Percentiles rank a stretch among this genome's conserved stretches.
Conservation (phyloP, 2,329 filamentous ascomycete genomes). For the Trichocomaceae sp. region DNA sequence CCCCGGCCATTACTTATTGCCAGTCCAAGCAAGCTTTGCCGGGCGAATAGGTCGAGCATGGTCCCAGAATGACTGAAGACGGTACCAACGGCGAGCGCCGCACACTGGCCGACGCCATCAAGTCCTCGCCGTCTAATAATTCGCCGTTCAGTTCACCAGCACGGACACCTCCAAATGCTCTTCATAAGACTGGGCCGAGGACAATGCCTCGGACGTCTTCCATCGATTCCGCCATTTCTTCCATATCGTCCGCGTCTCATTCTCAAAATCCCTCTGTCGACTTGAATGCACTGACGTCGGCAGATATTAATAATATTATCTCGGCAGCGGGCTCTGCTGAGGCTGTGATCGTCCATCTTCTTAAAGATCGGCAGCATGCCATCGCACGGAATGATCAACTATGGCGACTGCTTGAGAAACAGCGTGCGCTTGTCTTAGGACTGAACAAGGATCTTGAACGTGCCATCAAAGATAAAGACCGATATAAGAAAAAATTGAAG, state of each 20-base stretch:
- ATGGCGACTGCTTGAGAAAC: conserved; percentile 95
- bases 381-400: conserved; percentile 85
- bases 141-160: conserved; percentile 22
- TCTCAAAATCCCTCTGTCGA: conserved; percentile 56
- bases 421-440: conserved; percentile 85
- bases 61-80: conserved; percentile 20
- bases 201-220: conserved; percentile 67
- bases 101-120: conserved; percentile 24
- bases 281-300: conserved; percentile 49
- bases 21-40: not conserved
- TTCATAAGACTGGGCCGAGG: conserved; percentile 28
- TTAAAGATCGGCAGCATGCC: conserved; percentile 86
- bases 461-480: conserved; percentile 87
- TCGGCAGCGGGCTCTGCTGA: conserved; percentile 82
- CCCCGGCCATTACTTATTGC: not conserved
- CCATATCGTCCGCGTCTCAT: conserved; percentile 56
- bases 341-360: conserved; percentile 75
- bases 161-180: conserved; percentile 25
- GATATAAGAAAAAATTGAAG: conserved; percentile 84
- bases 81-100: conserved; percentile 20
- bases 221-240: conserved; percentile 87
- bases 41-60: conserved; percentile 18
- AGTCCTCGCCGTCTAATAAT: conserved; percentile 22
- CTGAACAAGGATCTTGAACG: conserved; percentile 92
- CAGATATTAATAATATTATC: conserved; percentile 73